A percentile compares a stretch with the other conserved stretches of the same genome.
phyloP scores from a whole-genome alignment of 805 yeast species.

The Cyberlindnera japonica region DNA sequence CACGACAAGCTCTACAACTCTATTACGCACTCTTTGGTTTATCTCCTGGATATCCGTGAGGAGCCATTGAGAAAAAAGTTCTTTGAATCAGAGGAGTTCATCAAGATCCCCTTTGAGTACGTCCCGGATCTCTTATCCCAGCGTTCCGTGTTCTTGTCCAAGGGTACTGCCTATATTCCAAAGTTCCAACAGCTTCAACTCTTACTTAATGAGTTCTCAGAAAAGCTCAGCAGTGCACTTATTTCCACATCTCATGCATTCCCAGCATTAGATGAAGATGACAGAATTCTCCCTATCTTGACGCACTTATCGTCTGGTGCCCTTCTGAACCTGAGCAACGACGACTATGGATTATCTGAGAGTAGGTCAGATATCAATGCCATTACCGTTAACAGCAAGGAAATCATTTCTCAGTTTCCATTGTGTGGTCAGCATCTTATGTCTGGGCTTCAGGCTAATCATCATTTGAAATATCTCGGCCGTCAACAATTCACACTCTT shows the following conservation, averaged over 20 bases:
- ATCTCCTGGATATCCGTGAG: conserved; percentile 37
- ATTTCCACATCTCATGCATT: conserved; percentile 68
- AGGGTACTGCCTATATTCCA: conserved; percentile 83
- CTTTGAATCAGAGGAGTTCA: conserved; percentile 60
- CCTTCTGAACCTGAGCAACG: conserved; percentile 35
- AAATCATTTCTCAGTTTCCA: conserved; percentile 67
- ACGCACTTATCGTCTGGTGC: conserved; percentile 75
- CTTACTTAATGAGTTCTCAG: conserved; percentile 62
- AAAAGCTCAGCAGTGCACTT: conserved; percentile 45
- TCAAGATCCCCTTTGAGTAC: conserved; percentile 83
- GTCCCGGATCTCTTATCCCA: conserved; percentile 73
- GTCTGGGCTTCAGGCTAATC: conserved; percentile 50
- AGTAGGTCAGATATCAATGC: conserved; percentile 54
- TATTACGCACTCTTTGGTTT: conserved; percentile 38
- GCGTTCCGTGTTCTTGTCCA: conserved; percentile 62
- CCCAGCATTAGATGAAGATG: conserved; percentile 88
- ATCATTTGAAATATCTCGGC: conserved; percentile 78
- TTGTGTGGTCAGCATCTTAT: conserved; percentile 72
- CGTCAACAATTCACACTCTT: conserved; percentile 85
- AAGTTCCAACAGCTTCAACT: conserved; percentile 72
- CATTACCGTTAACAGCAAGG: conserved; percentile 50
- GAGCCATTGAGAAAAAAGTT: conserved; percentile 42
- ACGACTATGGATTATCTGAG: conserved; percentile 17
- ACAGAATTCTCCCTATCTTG: conserved; percentile 79
- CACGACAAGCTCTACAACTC: conserved; percentile 52